Percentiles rank a stretch among this genome's conserved stretches.
phyloP scores from a whole-genome alignment of 2,329 filamentous ascomycete species.

The Cadophora sp. region DNA sequence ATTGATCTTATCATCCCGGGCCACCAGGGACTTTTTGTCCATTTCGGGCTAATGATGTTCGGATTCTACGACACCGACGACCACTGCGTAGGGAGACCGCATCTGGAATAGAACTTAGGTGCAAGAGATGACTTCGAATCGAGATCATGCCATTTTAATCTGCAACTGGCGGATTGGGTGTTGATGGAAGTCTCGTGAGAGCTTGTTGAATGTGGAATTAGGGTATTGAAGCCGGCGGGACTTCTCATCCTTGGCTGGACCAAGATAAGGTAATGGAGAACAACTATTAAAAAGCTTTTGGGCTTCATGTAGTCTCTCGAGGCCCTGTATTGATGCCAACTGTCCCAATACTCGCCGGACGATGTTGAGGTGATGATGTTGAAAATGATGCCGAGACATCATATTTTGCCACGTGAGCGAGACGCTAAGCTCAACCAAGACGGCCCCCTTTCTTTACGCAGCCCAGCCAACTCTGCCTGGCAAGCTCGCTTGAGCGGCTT shows the following conservation, averaged over 20 bases:
- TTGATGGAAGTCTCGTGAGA: not conserved
- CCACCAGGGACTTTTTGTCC: constrained; percentile 38
- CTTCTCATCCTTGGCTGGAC: not conserved
- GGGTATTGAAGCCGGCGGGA: not conserved
- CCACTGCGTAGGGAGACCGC: constrained; percentile 28
- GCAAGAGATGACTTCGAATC: not conserved
- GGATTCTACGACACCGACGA: constrained; percentile 15
- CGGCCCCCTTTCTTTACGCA: too few species aligned
- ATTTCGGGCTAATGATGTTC: constrained; percentile 36
- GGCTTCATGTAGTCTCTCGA: not conserved
- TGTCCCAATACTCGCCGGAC: not conserved
- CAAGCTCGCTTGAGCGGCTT: not conserved
- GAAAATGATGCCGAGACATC: too few species aligned
- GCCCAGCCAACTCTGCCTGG: not conserved
- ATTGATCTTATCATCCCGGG: constrained; percentile 32
- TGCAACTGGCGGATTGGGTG: constrained; percentile 18
- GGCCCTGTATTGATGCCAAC: not conserved
- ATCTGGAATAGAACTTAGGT: constrained; percentile 32
- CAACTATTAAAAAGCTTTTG: not conserved
- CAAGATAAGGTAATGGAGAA: not conserved
- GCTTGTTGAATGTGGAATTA: not conserved
- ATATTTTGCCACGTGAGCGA: not conserved
- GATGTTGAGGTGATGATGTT: not conserved
- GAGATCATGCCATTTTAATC: constrained; percentile 18
- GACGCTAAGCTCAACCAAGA: not conserved